phyloP scores from a whole-genome alignment of 1,284 basidiomycete genomes.

The Ganoderma leucocontextum region DNA sequence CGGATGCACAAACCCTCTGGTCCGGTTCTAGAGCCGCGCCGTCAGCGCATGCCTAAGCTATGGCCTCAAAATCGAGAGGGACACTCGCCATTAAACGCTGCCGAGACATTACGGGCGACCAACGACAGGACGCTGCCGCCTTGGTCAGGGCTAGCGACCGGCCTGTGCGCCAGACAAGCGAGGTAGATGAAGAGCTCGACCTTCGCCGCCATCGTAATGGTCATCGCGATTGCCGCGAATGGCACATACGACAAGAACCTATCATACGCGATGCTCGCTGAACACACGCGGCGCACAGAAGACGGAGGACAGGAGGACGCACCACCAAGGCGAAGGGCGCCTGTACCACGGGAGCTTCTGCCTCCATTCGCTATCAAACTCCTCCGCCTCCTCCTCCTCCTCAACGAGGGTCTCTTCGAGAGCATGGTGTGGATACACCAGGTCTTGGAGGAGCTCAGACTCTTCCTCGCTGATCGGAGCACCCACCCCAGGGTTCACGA shows the following conservation, averaged over 20 bases:
- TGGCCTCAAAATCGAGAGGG: not conserved
- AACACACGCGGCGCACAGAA: not conserved
- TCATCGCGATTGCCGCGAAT: constrained; percentile 59
- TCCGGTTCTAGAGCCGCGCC: constrained; percentile 19
- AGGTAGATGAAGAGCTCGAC: constrained; percentile 56
- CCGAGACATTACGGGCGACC: not conserved
- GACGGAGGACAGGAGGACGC: constrained; percentile 35
- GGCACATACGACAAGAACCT: constrained; percentile 69
- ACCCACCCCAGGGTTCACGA: constrained; percentile 49
- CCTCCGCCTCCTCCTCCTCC: constrained; percentile 33
- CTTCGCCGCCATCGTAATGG: constrained; percentile 67
- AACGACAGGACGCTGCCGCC: constrained; percentile 14
- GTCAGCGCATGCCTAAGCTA: not conserved
- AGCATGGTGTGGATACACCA: constrained; percentile 51
- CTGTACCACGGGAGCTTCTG: constrained; percentile 69
- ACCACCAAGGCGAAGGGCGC: constrained; percentile 76
- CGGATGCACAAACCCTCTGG: constrained; percentile 63
- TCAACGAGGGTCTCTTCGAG: constrained; percentile 48
- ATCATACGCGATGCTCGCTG: not conserved
- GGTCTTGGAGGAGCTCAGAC: constrained; percentile 56
- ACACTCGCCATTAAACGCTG: constrained; percentile 8
- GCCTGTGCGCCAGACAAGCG: constrained; percentile 39
- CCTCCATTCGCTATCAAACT: constrained; percentile 39
- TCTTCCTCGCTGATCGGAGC: constrained; percentile 55
- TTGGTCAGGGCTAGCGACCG: constrained; percentile 34